Percentiles rank a stretch among this genome's conserved stretches.
phyloP scores from a whole-genome alignment of 2,329 filamentous ascomycete genomes.

The Fusarium lateritium region DNA sequence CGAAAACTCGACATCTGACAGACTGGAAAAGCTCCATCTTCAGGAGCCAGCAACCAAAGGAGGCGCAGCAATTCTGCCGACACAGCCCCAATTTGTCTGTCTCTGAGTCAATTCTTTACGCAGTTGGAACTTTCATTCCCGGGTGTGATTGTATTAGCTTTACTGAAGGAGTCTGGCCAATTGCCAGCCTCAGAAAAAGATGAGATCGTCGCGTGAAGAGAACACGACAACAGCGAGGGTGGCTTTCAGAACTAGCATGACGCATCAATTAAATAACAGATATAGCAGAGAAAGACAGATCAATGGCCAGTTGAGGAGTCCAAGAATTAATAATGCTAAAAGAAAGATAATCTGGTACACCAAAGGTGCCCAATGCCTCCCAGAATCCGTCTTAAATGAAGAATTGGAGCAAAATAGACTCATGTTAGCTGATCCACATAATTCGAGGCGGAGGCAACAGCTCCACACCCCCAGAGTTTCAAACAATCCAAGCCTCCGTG shows the following conservation, averaged over 20 bases:
- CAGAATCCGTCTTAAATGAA: neutral
- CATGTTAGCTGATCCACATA: neutral
- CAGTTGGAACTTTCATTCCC: neutral
- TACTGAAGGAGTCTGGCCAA: neutral
- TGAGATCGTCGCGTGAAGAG: too few species aligned
- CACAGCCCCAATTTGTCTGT: conserved; percentile 13
- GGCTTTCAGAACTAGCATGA: neutral
- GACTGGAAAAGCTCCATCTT: neutral
- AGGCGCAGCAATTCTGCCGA: conserved; percentile 8
- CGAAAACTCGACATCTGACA: conserved; percentile 5
- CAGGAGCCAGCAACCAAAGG: neutral
- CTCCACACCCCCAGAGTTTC: neutral
- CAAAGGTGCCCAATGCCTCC: too few species aligned
- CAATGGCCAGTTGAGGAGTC: too few species aligned
- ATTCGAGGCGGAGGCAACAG: neutral
- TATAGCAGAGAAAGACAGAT: too few species aligned
- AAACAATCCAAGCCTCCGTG: neutral
- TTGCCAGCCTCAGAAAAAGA: neutral
- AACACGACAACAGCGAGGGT: neutral
- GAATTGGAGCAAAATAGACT: neutral
- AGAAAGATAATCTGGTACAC: neutral
- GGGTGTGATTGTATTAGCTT: neutral
- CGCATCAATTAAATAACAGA: neutral
- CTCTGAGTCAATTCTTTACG: neutral
- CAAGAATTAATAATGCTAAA: too few species aligned